Base-by-base conservation (phyloP, 2,329 filamentous ascomycete genomes). In the Penicillium sp. region DNA sequence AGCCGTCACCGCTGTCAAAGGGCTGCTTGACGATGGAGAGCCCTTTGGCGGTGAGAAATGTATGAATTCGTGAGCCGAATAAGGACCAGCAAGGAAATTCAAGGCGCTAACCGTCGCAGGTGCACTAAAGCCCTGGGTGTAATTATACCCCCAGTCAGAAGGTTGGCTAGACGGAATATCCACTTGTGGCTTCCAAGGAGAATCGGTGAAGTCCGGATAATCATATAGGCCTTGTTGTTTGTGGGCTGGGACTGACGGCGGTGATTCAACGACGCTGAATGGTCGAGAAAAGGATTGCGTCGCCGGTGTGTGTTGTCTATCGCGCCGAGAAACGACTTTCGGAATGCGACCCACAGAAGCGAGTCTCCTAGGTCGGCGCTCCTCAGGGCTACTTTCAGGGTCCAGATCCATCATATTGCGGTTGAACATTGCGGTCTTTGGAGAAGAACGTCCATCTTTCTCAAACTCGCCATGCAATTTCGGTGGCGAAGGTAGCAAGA, bases 331-430 rank as follows among this genome's bases (percentile, higher is more conserved):
- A 29, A 93, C 81, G 4, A 96, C 91, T 66, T 86, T 87, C 9
- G 93, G 93, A 51, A 96, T 96, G 16, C 93, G 86, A 9, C 92
- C 93, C 47, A 96, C 87, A 64, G 93, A 91, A 27, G 87, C 86
- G 19, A 96, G 78, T 55, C 92, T 84, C 68, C 86, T 90, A 10
- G 84, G 84, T 10, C 76, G 77, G 37, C 75, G 74, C 33, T 69
- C 55, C 61, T 71, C 48, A 22, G 52, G 52, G 47, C 46, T 64
- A 6, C 43, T 52, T 11, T 70, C 60, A 24, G 58, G 54, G 16
- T 58, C 62, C 13, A 55, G 16, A 9, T 49, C 44, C 52, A 57
- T 55, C 8, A 63, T 52, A 46, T 73, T 68, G 44, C 64, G 70
- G 39, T 71, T 71, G 33, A 75, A 72, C 55, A 73, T 70, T 7